Conservation (phyloP, 257 asterid species). For the Eucommia ulmoides region DNA sequence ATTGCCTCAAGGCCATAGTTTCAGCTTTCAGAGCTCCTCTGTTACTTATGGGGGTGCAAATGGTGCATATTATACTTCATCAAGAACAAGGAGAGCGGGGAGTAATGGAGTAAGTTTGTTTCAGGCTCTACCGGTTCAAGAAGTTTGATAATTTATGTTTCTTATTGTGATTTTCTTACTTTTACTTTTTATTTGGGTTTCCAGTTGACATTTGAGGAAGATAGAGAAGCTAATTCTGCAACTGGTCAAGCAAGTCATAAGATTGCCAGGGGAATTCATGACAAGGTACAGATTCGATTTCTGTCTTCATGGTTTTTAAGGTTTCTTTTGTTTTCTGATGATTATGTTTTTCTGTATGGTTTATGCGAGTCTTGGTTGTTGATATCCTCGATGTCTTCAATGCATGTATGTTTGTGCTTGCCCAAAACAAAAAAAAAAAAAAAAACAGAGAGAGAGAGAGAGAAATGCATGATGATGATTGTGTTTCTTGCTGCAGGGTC, state of each 20-base stretch:
- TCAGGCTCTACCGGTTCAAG: not conserved
- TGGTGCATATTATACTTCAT: slow-evolving; percentile 69
- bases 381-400: too few species aligned
- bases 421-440: too few species aligned
- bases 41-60: slow-evolving; percentile 74
- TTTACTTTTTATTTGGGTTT: slow-evolving; percentile 11
- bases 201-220: slow-evolving; percentile 72
- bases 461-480: too few species aligned
- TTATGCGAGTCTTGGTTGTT: too few species aligned
- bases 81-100: slow-evolving; percentile 64
- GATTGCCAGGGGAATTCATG: slow-evolving; percentile 58
- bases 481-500: slow-evolving; percentile 48
- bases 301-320: not conserved
- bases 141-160: slow-evolving; percentile 1
- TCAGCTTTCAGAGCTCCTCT: slow-evolving; percentile 68
- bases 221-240: slow-evolving; percentile 80
- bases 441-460: too few species aligned
- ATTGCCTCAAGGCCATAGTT: slow-evolving; percentile 49
- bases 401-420: too few species aligned
- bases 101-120: slow-evolving; percentile 73
- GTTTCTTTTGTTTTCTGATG: not conserved
- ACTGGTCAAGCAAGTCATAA: slow-evolving; percentile 77
- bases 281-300: slow-evolving; percentile 38
- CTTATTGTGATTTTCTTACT: not conserved
- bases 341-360: slow-evolving; percentile 3